phyloP scores from a whole-genome alignment of 2,329 filamentous ascomycete species.

The Ophiostoma pallidulum region DNA sequence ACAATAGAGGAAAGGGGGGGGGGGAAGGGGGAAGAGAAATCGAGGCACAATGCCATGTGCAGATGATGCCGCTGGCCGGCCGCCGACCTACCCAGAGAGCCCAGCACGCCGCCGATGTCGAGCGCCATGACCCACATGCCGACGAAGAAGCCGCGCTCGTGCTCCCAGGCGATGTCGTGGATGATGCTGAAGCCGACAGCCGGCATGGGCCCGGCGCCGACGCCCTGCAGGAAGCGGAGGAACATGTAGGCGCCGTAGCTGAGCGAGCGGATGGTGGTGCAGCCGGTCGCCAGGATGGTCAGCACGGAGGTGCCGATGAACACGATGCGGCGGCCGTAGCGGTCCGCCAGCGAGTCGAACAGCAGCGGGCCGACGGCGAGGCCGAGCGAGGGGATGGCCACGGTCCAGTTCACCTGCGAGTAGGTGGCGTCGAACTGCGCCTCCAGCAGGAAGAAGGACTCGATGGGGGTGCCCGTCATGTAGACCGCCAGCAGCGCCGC shows the following conservation, averaged over 20 bases:
- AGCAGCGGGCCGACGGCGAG: slow-evolving; percentile 36
- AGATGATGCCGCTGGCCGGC: background rate
- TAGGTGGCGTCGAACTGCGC: slow-evolving; percentile 33
- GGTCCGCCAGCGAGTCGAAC: slow-evolving; percentile 28
- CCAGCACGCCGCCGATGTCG: slow-evolving; percentile 38
- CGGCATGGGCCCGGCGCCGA: slow-evolving; percentile 45
- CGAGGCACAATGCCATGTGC: slow-evolving; percentile 9
- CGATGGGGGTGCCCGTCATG: slow-evolving; percentile 46
- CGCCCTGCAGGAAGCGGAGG: slow-evolving; percentile 46
- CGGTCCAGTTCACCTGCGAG: slow-evolving; percentile 14
- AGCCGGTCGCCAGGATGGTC: slow-evolving; percentile 25
- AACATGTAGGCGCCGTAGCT: slow-evolving; percentile 43
- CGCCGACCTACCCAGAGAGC: background rate
- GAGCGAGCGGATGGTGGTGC: slow-evolving; percentile 23
- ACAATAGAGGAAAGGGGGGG: too few relatives aligned
- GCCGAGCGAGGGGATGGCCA: slow-evolving; percentile 41
- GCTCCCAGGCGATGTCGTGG: slow-evolving; percentile 47
- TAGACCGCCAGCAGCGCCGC: slow-evolving; percentile 24
- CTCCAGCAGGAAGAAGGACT: slow-evolving; percentile 41
- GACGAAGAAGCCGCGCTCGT: slow-evolving; percentile 44
- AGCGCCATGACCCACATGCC: slow-evolving; percentile 48
- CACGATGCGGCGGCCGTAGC: slow-evolving; percentile 40
- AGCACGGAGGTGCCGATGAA: slow-evolving; percentile 33
- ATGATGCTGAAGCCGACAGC: slow-evolving; percentile 43
- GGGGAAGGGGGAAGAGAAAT: too few relatives aligned